A percentile compares a stretch with the other conserved stretches of the same genome.
These are phyloP conservation scores for Ophiostoma triangulosporum DNA, from an alignment of 2,329 filamentous ascomycete species.

Conservation along the genomic window DNA sequence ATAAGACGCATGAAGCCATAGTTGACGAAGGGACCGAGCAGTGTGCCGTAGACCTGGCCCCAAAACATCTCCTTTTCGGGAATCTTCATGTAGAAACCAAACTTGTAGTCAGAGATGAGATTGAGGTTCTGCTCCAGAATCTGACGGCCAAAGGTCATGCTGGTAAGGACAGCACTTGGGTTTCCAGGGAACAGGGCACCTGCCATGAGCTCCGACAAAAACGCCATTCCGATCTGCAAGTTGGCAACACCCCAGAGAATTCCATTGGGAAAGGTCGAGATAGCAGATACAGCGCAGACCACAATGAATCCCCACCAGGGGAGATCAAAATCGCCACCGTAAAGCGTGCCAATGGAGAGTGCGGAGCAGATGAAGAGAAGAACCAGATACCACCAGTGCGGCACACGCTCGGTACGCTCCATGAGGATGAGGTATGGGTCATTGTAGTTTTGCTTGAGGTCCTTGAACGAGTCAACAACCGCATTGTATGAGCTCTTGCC, in stretches of 20 bases:
- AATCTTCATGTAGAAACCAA: conserved; percentile 26
- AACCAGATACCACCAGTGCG: conserved; percentile 13
- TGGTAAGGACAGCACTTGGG: conserved; percentile 20
- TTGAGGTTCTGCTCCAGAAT: conserved; percentile 23
- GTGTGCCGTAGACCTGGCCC: conserved; percentile 22
- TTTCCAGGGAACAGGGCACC: conserved; percentile 31
- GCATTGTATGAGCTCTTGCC: conserved; percentile 30
- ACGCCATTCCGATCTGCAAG: conserved; percentile 23
- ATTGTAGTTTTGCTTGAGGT: conserved; percentile 8
- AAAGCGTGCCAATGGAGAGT: conserved; percentile 26
- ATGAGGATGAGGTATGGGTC: conserved; percentile 22
- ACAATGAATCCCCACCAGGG: conserved; percentile 30
- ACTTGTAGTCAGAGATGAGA: conserved; percentile 23
- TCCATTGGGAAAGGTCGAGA: conserved; percentile 27
- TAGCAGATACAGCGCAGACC: conserved; percentile 21
- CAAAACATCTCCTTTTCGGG: conserved; percentile 24
- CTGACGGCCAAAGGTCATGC: conserved; percentile 21
- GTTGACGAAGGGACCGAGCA: conserved; percentile 21
- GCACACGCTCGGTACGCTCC: conserved; percentile 12
- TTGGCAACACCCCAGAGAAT: conserved; percentile 21
- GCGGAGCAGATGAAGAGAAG: conserved; percentile 22
- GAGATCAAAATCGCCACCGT: conserved; percentile 21
- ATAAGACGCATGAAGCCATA: conserved; percentile 20
- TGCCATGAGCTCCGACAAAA: conserved; percentile 33
- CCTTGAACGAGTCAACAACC: conserved; percentile 28